Evolutionary conservation across 139 green algal species (phyloP), one percentile per base, ranked within the genome.

Genomic region (Ettlia oleoabundans): DNA sequence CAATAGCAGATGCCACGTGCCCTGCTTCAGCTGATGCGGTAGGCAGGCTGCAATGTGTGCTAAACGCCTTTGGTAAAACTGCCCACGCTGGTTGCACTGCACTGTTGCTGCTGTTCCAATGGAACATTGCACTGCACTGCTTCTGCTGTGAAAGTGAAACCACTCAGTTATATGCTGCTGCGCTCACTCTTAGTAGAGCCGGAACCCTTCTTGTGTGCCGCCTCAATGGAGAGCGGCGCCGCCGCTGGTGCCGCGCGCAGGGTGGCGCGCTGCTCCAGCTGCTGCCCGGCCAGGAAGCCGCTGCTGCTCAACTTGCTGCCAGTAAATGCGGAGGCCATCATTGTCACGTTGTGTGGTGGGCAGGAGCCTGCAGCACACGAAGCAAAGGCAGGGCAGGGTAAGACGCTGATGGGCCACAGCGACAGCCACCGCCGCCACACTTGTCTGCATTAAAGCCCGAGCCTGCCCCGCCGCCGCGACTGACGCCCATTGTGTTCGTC

Each of bases 161-260:
- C n/a, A n/a, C n/a, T 22, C 13, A 33, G 62, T 6, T 33, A 33
- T 33, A 6, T 40, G 4, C 30, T 40, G 62, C 53, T n/a, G 3
- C 47, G 21, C 55, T 65, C 70, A 77, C 70, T 99, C 92, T 99
- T 99, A 32, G 95, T 98, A 51, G 92, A 97, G 33, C 97, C 97
- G 21, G 92, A 88, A 85, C 94, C 92, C 78, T 96, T 97, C 79
- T 97, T 97, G 90, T 97, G 93, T 32, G 93, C 93, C 24, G 90
- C 86, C 81, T 94, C 89, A 26, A 94, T 88, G 51, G 58, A 66
- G 22, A 88, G 73, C 15, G 74, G 58, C 28, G 18, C 72, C 13
- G 52, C 40, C 28, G 41, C 40, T 58, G 78, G 81, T 35, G 32
- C 40, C 43, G 28, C 68, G 30, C 68, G 80, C 67, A 80, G 32